These are phyloP conservation scores for Xylariaceae sp. DNA, from an alignment of 2,329 filamentous ascomycete species.

Conservation along the genomic window DNA sequence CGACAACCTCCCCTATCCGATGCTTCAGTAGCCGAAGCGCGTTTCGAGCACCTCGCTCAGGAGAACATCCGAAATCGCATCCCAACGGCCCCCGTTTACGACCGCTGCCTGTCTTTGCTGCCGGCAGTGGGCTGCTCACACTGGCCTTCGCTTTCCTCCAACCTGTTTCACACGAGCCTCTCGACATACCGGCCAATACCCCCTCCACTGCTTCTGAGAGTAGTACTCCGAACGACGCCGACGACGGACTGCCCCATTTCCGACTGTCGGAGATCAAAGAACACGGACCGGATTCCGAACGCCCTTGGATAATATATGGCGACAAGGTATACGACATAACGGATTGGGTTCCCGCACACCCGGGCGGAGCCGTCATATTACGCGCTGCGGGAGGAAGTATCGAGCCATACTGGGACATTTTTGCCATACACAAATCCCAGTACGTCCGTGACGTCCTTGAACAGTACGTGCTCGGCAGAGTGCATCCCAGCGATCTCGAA, in stretches of 20 bases:
- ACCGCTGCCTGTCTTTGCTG: constrained; percentile 20
- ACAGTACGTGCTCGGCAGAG: constrained; percentile 59
- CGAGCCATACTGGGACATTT: constrained; percentile 68
- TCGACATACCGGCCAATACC: constrained; percentile 8
- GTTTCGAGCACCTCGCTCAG: constrained; percentile 9
- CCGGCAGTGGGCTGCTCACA: constrained; percentile 23
- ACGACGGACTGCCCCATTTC: constrained; percentile 43
- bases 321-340: constrained; percentile 68
- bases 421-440: constrained; percentile 62
- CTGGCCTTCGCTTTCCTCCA: constrained; percentile 22
- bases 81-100: constrained; percentile 7
- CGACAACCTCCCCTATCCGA: not conserved
- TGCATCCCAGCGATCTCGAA: constrained; percentile 56
- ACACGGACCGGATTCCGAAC: constrained; percentile 46
- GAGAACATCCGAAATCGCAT: not conserved
- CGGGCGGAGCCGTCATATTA: constrained; percentile 64
- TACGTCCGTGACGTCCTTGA: constrained; percentile 62
- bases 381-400: constrained; percentile 60
- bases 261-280: constrained; percentile 47
- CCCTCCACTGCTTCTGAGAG: constrained; percentile 3
- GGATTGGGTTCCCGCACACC: constrained; percentile 62
- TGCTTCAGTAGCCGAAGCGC: constrained; percentile 4
- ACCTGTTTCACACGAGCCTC: constrained; percentile 14
- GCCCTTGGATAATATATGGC: constrained; percentile 61
- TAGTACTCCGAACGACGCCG: constrained; percentile 22